These are phyloP conservation scores for Suillus americanus DNA, from an alignment of 768 basidiomycete genomes.

Conservation along the genomic window DNA sequence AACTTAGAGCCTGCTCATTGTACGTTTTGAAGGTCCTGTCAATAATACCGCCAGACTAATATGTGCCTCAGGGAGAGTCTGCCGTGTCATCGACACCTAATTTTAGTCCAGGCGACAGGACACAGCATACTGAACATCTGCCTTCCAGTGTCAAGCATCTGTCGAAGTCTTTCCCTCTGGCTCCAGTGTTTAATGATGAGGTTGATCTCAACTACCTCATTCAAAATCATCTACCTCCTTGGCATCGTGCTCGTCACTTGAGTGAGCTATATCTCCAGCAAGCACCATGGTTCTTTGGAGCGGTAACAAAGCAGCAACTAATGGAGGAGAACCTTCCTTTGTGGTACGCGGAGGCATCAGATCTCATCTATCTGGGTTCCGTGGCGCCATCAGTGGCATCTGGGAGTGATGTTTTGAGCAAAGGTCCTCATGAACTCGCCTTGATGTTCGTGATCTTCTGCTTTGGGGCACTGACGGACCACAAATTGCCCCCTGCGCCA, in stretches of 20 bases:
- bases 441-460: constrained; percentile 62
- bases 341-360: constrained; percentile 57
- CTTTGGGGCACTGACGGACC: constrained; percentile 61
- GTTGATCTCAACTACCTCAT: constrained; percentile 48
- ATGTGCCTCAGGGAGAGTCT: constrained; percentile 24
- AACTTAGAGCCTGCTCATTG: constrained; percentile 54
- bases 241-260: constrained; percentile 56
- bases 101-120: neutral
- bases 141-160: constrained; percentile 25
- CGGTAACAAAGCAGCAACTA: constrained; percentile 61
- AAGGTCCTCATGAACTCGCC: constrained; percentile 59
- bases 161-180: constrained; percentile 50
- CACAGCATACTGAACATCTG: constrained; percentile 13
- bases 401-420: constrained; percentile 16
- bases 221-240: constrained; percentile 54
- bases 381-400: constrained; percentile 18
- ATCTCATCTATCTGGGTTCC: constrained; percentile 24
- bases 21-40: constrained; percentile 30
- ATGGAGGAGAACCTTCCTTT: constrained; percentile 64
- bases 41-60: neutral
- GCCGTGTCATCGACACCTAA: constrained; percentile 4
- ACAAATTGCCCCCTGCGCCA: constrained; percentile 48
- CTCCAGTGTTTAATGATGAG: constrained; percentile 34
- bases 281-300: constrained; percentile 79
- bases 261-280: constrained; percentile 74